Conservation (phyloP, 495 filamentous ascomycete genomes). For the Podospora pseudopauciseta region DNA sequence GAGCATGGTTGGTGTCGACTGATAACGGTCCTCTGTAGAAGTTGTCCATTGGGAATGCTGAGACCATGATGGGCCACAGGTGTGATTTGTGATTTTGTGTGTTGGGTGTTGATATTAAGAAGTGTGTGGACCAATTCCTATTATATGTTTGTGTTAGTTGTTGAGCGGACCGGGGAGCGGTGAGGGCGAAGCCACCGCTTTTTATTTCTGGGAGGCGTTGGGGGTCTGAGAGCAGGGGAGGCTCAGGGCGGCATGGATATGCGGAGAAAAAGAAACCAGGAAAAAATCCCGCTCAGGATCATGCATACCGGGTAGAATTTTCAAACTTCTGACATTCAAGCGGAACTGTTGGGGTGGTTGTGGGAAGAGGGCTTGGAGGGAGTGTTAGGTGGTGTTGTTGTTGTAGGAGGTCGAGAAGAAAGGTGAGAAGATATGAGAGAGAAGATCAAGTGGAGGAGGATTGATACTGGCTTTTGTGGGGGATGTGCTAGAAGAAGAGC, state of each 20-base stretch:
- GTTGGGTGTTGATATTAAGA: conserved; percentile 12
- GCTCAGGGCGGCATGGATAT: conserved; percentile 10
- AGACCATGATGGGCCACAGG: conserved; percentile 46
- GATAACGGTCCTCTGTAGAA: conserved; percentile 62
- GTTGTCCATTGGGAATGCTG: conserved; percentile 52
- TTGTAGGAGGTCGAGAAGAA: not conserved
- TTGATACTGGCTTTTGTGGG: conserved; percentile 2
- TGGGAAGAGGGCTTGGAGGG: not conserved
- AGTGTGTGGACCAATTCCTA: conserved; percentile 30
- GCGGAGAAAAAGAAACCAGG: conserved; percentile 10
- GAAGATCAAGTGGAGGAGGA: not conserved
- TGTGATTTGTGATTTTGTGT: conserved; percentile 23
- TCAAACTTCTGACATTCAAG: conserved; percentile 2
- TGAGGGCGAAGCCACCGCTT: conserved; percentile 29
- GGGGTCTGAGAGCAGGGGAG: conserved; percentile 22
- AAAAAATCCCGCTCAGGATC: conserved; percentile 7
- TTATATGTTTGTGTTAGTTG: conserved; percentile 39
- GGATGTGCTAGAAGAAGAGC: conserved; percentile 18
- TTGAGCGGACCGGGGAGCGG: conserved; percentile 26
- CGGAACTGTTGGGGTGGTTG: not conserved
- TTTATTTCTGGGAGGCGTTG: conserved; percentile 30
- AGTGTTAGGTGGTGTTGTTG: not conserved
- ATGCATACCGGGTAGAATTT: not conserved
- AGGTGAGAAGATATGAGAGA: conserved; percentile 5
- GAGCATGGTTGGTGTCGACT: conserved; percentile 56